Percentiles rank a stretch among this genome's conserved stretches.
phyloP scores from a whole-genome alignment of 257 asterid genomes.

The Eustoma russellianum region DNA sequence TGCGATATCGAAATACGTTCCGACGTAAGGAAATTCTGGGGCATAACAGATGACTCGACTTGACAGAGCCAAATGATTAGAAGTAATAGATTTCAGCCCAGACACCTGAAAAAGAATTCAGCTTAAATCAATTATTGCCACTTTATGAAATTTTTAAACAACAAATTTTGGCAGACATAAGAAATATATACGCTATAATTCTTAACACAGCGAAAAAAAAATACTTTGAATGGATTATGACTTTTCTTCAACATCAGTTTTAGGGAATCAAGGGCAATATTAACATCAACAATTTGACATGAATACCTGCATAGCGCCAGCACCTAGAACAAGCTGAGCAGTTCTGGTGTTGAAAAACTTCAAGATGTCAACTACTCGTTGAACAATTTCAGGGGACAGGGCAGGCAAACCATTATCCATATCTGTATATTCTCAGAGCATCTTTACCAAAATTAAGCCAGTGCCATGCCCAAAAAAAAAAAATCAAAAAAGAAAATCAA shows the following conservation, averaged over 20 bases:
- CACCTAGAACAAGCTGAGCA: constrained; percentile 98
- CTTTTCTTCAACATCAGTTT: no score
- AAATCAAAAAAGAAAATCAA: no score
- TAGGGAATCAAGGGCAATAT: no score
- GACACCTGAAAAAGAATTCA: constrained; percentile 57
- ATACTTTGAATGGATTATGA: no score
- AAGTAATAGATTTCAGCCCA: constrained; percentile 96
- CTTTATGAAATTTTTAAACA: neutral
- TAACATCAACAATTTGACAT: no score
- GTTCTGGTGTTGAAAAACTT: constrained; percentile 91
- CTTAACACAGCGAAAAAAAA: no score
- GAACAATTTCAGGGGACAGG: constrained; percentile 85
- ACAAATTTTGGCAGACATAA: neutral
- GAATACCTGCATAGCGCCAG: constrained; percentile 94
- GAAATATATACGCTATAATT: no score
- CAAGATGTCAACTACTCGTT: constrained; percentile 88
- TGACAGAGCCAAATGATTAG: constrained; percentile 97
- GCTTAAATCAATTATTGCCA: constrained; percentile 5
- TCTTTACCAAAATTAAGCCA: constrained; percentile 95
- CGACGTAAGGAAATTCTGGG: no score
- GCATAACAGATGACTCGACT: constrained; percentile 96
- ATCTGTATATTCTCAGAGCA: constrained; percentile 81
- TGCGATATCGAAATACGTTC: no score
- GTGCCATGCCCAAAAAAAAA: constrained; percentile 45
- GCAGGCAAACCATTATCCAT: constrained; percentile 65